phyloP scores from a whole-genome alignment of 768 basidiomycete species.

The Suillus bovinus region DNA sequence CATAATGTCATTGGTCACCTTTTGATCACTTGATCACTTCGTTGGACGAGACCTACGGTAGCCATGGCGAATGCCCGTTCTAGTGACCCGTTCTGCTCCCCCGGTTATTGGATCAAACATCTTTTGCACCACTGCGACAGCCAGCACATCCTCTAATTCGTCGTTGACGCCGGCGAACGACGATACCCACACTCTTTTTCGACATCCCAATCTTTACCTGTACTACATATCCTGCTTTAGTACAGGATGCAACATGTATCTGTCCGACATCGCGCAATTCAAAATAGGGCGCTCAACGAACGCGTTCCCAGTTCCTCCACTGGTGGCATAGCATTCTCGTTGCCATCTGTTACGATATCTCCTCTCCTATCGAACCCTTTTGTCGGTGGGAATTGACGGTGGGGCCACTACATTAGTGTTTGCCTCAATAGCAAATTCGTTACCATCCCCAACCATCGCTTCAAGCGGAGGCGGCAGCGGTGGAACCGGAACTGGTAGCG shows the following conservation, averaged over 20 bases:
- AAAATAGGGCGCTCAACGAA: constrained; percentile 26
- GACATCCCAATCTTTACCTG: neutral
- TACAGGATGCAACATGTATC: constrained; percentile 17
- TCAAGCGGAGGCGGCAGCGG: constrained; percentile 10
- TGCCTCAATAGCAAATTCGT: no score
- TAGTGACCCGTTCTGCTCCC: no score
- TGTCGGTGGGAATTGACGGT: constrained; percentile 24
- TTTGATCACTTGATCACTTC: neutral
- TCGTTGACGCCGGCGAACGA: constrained; percentile 16
- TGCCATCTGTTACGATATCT: constrained; percentile 45
- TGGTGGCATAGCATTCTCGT: constrained; percentile 37
- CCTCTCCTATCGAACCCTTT: constrained; percentile 36
- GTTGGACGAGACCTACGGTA: neutral
- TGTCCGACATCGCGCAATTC: constrained; percentile 15
- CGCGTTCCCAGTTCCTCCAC: constrained; percentile 44
- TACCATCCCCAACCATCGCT: constrained; percentile 5
- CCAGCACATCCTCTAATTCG: neutral
- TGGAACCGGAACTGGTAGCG: neutral
- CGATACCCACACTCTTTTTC: constrained; percentile 23
- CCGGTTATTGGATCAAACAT: neutral
- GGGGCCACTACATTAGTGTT: no score
- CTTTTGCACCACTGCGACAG: neutral
- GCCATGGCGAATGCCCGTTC: neutral
- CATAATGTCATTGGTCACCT: neutral
- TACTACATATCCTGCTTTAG: constrained; percentile 9